Conservation (phyloP, 768 basidiomycete species). For the Xerocomellus amylosporus region DNA sequence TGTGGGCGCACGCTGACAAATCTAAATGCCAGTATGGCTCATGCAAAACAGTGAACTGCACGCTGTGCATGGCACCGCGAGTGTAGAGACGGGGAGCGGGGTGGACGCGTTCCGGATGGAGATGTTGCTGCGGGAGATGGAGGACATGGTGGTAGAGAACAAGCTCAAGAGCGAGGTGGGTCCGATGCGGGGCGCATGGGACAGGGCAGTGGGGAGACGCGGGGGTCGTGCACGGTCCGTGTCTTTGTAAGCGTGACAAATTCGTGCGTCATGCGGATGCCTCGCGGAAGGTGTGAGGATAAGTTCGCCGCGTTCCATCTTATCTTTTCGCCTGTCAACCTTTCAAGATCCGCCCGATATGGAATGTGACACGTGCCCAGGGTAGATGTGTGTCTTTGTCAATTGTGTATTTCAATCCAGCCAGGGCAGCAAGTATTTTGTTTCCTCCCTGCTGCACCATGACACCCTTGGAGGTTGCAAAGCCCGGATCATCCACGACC, state of each 20-base stretch:
- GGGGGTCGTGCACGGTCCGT: slow-evolving; percentile 24
- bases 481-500: slow-evolving; percentile 1
- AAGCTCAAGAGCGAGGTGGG: slow-evolving; percentile 54
- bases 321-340: slow-evolving; percentile 4
- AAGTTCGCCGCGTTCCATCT: slow-evolving; percentile 4
- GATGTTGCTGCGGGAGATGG: slow-evolving; percentile 54
- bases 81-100: slow-evolving; percentile 15
- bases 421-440: too few species aligned
- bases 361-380: slow-evolving; percentile 7
- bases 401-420: not conserved
- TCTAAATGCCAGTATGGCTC: slow-evolving; percentile 39
- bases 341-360: slow-evolving; percentile 21
- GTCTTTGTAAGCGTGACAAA: slow-evolving; percentile 24
- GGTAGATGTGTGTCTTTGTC: not conserved
- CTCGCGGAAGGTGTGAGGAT: not conserved
- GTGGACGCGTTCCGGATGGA: slow-evolving; percentile 37
- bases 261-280: slow-evolving; percentile 16
- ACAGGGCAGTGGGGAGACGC: slow-evolving; percentile 36
- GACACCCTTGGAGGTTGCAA: not conserved
- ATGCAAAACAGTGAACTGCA: slow-evolving; percentile 55
- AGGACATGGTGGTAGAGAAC: slow-evolving; percentile 61
- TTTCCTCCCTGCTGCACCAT: not conserved
- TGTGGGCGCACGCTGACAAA: slow-evolving; percentile 3
- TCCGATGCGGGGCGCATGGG: slow-evolving; percentile 56
- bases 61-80: slow-evolving; percentile 36